These are phyloP conservation scores for Hypholoma fasciculare DNA, from an alignment of 768 basidiomycete species.

Conservation along the genomic window DNA sequence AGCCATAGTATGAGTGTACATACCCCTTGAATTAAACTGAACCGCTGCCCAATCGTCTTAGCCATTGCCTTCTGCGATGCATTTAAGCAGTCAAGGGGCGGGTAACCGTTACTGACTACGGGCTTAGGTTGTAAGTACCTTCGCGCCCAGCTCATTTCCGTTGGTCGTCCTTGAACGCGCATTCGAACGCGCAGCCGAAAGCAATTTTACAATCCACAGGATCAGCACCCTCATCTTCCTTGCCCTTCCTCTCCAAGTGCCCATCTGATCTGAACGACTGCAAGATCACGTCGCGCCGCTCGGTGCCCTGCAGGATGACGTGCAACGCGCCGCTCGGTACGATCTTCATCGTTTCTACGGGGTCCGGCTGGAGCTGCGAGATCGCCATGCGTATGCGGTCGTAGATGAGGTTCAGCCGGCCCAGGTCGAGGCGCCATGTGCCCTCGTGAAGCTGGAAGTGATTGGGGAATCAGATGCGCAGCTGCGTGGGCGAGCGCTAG, in stretches of 20 bases:
- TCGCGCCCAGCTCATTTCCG: slow-evolving; percentile 75
- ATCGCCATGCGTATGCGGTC: slow-evolving; percentile 74
- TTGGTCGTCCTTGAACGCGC: slow-evolving; percentile 69
- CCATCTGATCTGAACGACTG: slow-evolving; percentile 43
- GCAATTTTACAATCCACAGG: slow-evolving; percentile 23
- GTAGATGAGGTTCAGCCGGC: slow-evolving; percentile 62
- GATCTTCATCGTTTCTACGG: slow-evolving; percentile 36
- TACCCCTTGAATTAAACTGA: slow-evolving; percentile 88
- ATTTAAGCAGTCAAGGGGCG: slow-evolving; percentile 64
- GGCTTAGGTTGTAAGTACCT: slow-evolving; percentile 64
- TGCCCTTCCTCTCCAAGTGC: slow-evolving; percentile 23
- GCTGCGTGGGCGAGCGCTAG: slow-evolving; percentile 43
- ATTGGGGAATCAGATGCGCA: slow-evolving; percentile 23
- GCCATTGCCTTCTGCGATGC: slow-evolving; percentile 83
- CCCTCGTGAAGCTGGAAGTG: slow-evolving; percentile 43
- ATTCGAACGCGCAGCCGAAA: slow-evolving; percentile 50
- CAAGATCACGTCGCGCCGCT: slow-evolving; percentile 70
- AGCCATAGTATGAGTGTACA: slow-evolving; percentile 22
- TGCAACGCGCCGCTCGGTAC: slow-evolving; percentile 37
- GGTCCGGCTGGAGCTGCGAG: slow-evolving; percentile 53
- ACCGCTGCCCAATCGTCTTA: slow-evolving; percentile 76
- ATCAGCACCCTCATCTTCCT: slow-evolving; percentile 24
- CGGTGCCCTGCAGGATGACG: slow-evolving; percentile 66
- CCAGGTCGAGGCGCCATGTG: slow-evolving; percentile 71
- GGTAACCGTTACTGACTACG: slow-evolving; percentile 76